A percentile compares a stretch with the other conserved stretches of the same genome.
phyloP scores from a whole-genome alignment of 768 basidiomycete species.

The Hirschioporus abietinus region DNA sequence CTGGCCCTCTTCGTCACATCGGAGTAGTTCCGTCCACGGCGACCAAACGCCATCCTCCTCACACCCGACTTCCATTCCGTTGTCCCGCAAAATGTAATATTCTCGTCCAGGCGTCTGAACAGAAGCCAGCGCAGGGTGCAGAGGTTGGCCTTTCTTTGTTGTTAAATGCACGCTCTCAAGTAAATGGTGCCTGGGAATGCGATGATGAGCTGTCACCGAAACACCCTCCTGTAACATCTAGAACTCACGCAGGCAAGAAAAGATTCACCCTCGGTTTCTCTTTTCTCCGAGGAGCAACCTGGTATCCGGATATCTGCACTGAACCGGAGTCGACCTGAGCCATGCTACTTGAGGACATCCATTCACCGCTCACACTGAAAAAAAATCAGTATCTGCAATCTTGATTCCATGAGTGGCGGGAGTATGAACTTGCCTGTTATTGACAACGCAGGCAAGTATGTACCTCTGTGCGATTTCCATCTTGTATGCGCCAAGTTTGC shows the following conservation, averaged over 20 bases:
- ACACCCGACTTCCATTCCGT: slow-evolving; percentile 70
- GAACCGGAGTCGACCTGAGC: slow-evolving; percentile 62
- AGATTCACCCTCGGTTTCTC: slow-evolving; percentile 38
- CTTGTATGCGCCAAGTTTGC: slow-evolving; percentile 36
- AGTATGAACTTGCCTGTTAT: slow-evolving; percentile 49
- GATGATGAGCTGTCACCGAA: not conserved
- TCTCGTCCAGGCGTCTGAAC: slow-evolving; percentile 67
- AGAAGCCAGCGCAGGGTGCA: slow-evolving; percentile 62
- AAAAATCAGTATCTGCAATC: slow-evolving; percentile 10
- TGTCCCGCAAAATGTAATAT: slow-evolving; percentile 66
- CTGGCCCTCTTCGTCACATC: slow-evolving; percentile 33
- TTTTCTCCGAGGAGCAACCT: slow-evolving; percentile 11
- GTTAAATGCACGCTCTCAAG: slow-evolving; percentile 72
- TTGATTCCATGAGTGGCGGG: not conserved
- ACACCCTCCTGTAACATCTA: not conserved
- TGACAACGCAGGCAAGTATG: slow-evolving; percentile 63
- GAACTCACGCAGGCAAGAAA: slow-evolving; percentile 58
- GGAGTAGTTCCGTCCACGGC: slow-evolving; percentile 57
- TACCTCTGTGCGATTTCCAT: slow-evolving; percentile 54
- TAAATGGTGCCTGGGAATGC: slow-evolving; percentile 56
- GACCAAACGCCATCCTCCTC: slow-evolving; percentile 68
- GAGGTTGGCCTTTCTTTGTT: slow-evolving; percentile 29
- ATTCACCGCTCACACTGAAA: slow-evolving; percentile 59
- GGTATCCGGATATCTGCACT: slow-evolving; percentile 13
- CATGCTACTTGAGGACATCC: slow-evolving; percentile 68